These are phyloP conservation scores for Curvularia sp. DNA, from an alignment of 2,329 filamentous ascomycete genomes.

Conservation along the genomic window DNA sequence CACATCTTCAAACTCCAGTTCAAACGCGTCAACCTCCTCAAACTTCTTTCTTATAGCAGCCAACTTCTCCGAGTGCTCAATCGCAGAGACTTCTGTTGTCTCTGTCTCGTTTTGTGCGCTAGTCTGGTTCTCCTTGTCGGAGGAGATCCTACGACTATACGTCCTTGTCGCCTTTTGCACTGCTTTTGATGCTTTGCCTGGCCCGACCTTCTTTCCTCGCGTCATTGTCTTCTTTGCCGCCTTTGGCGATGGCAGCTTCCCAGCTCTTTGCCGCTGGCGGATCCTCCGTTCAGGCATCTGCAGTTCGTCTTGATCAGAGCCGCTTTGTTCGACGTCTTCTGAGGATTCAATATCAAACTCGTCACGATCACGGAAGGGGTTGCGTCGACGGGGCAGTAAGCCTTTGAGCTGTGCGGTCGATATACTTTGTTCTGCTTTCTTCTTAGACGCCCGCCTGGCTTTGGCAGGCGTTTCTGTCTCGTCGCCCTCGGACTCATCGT, in stretches of 20 bases:
- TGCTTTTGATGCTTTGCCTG: constrained; percentile 26
- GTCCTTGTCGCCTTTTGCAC: constrained; percentile 38
- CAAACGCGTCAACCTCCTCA: constrained; percentile 58
- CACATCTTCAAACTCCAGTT: constrained; percentile 59
- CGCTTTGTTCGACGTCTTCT: constrained; percentile 39
- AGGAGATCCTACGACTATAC: constrained; percentile 46
- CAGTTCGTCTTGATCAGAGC: constrained; percentile 54
- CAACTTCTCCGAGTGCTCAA: constrained; percentile 45
- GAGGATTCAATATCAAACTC: constrained; percentile 53
- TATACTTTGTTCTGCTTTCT: constrained; percentile 42
- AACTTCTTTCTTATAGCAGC: constrained; percentile 57
- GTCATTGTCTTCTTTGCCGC: constrained; percentile 31
- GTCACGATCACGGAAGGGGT: constrained; percentile 38
- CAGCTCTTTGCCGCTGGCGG: constrained; percentile 22
- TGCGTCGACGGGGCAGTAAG: constrained; percentile 54
- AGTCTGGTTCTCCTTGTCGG: constrained; percentile 54
- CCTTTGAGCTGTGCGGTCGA: constrained; percentile 56
- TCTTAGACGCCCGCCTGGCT: constrained; percentile 25
- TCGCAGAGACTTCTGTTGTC: constrained; percentile 38
- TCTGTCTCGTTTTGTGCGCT: constrained; percentile 33
- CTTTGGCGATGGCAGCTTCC: constrained; percentile 33
- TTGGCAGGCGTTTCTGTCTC: constrained; percentile 35
- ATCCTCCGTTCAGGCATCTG: constrained; percentile 38
- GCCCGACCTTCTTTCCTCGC: constrained; percentile 32
- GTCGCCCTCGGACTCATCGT: constrained; percentile 34